A percentile compares a stretch with the other conserved stretches of the same genome.
Evolutionary conservation across 169 alveolate species (phyloP).

Genomic region (Cryptosporidium muris): DNA sequence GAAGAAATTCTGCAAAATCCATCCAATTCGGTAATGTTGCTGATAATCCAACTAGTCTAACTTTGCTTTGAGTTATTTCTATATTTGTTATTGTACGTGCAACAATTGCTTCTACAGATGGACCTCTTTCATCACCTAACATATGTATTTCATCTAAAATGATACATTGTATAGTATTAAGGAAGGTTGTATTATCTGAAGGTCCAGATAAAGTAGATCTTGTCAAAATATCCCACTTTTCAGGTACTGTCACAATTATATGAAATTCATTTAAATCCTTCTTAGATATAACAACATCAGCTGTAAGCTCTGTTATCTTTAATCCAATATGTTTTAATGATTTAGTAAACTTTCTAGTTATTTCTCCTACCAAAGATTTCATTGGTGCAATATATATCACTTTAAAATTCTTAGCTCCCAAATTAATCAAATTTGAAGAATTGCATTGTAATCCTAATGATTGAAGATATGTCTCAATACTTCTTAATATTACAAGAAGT

Average conservation of each 20-base stretch:
- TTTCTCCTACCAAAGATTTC: constrained; percentile 98
- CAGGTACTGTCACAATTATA: constrained; percentile 99
- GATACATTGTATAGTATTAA: constrained; percentile 86
- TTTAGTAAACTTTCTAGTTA: constrained; percentile 14
- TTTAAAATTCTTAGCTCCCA: constrained; percentile 83
- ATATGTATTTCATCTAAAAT: constrained; percentile 99
- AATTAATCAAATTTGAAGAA: not conserved
- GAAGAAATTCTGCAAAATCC: constrained; percentile 97
- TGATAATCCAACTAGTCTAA: constrained; percentile 91
- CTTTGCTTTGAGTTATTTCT: constrained; percentile 33
- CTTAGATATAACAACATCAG: constrained; percentile 92
- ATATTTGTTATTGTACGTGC: constrained; percentile 91
- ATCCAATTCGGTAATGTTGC: constrained; percentile 99
- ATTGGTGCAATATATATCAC: constrained; percentile 99
- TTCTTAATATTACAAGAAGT: constrained; percentile 94
- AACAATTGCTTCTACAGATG: constrained; percentile 98
- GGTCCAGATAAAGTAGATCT: constrained; percentile 78
- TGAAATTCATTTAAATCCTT: constrained; percentile 96
- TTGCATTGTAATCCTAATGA: not conserved
- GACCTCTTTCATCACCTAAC: constrained; percentile 99
- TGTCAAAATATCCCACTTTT: constrained; percentile 99
- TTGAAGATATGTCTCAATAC: constrained; percentile 77
- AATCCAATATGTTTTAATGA: constrained; percentile 84
- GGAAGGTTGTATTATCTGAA: not conserved
- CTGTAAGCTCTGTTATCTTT: constrained; percentile 94